These are phyloP conservation scores for Pachysandra terminalis DNA, from an alignment of 164 flowering plant species.

Conservation along the genomic window DNA sequence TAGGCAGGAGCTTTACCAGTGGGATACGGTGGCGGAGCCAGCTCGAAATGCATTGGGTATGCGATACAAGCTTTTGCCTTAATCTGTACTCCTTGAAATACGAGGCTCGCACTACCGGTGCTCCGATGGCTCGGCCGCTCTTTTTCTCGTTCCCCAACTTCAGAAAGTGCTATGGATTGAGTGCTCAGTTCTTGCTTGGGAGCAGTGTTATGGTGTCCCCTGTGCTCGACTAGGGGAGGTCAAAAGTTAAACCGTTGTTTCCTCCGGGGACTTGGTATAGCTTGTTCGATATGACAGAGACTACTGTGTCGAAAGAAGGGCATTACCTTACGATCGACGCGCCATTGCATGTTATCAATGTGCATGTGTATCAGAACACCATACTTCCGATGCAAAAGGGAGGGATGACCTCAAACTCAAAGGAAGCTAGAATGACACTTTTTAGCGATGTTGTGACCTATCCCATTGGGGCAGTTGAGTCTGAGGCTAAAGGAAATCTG, in stretches of 20 bases:
- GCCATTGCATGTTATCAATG: slow-evolving; percentile 65
- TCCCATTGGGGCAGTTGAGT: slow-evolving; percentile 45
- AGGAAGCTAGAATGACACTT: slow-evolving; percentile 67
- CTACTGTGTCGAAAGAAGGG: slow-evolving; percentile 37
- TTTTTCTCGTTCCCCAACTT: slow-evolving; percentile 75
- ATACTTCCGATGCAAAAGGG: slow-evolving; percentile 84
- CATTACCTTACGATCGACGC: slow-evolving; percentile 57
- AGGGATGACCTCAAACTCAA: slow-evolving; percentile 55
- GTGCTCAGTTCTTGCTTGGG: slow-evolving; percentile 80
- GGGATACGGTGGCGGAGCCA: slow-evolving; percentile 71
- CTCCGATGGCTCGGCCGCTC: slow-evolving; percentile 80
- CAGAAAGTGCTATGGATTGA: slow-evolving; percentile 41
- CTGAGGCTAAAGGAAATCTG: slow-evolving; percentile 48
- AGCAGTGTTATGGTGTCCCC: slow-evolving; percentile 76
- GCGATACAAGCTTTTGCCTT: slow-evolving; percentile 76
- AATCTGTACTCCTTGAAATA: slow-evolving; percentile 73
- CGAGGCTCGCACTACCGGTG: slow-evolving; percentile 70
- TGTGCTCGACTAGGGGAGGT: slow-evolving; percentile 42
- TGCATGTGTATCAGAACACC: slow-evolving; percentile 69
- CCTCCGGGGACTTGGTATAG: slow-evolving; percentile 83
- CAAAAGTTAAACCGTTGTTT: slow-evolving; percentile 51
- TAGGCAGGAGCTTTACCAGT: slow-evolving; percentile 78
- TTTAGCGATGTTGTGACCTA: slow-evolving; percentile 56
- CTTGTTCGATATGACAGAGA: slow-evolving; percentile 59
- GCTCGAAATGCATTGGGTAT: slow-evolving; percentile 80